Conservation (phyloP, 805 yeast species). For the Candida pseudoglaebosa region DNA sequence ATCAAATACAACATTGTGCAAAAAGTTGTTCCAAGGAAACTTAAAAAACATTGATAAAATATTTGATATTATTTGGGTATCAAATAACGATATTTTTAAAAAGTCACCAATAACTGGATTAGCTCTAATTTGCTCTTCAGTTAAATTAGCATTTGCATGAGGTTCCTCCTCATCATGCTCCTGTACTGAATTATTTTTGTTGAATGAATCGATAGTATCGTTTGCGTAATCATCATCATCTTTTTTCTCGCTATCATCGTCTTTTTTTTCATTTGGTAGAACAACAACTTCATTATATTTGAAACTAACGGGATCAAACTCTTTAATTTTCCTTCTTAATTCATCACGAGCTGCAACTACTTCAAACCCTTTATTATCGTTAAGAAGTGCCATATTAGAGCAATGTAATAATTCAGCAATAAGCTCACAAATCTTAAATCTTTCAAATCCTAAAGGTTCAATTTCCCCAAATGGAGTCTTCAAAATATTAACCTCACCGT, state of each 20-base stretch:
- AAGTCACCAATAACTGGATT: conserved; percentile 43
- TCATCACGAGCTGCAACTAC: conserved; percentile 38
- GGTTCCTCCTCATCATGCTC: conserved; percentile 36
- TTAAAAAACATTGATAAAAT: conserved; percentile 42
- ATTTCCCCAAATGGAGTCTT: conserved; percentile 34
- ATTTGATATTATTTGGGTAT: conserved; percentile 40
- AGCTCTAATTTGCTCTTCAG: conserved; percentile 40
- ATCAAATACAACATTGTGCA: conserved; percentile 46
- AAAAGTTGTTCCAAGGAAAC: conserved; percentile 46
- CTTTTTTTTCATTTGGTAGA: conserved; percentile 21
- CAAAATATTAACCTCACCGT: conserved; percentile 16
- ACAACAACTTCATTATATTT: conserved; percentile 43
- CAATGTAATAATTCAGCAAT: conserved; percentile 46
- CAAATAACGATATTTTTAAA: conserved; percentile 38
- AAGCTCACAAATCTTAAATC: conserved; percentile 44
- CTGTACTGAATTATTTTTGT: conserved; percentile 22
- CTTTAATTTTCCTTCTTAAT: conserved; percentile 36
- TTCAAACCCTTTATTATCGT: conserved; percentile 42
- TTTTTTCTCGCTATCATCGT: conserved; percentile 7
- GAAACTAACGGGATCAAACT: conserved; percentile 41
- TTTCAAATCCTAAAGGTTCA: conserved; percentile 43
- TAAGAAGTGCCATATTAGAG: conserved; percentile 43
- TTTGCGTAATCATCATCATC: conserved; percentile 11
- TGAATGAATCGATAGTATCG: conserved; percentile 35
- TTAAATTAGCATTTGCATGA: conserved; percentile 40